Base-by-base conservation (phyloP, 2,329 filamentous ascomycete genomes). In the Botrytis fragariae region DNA sequence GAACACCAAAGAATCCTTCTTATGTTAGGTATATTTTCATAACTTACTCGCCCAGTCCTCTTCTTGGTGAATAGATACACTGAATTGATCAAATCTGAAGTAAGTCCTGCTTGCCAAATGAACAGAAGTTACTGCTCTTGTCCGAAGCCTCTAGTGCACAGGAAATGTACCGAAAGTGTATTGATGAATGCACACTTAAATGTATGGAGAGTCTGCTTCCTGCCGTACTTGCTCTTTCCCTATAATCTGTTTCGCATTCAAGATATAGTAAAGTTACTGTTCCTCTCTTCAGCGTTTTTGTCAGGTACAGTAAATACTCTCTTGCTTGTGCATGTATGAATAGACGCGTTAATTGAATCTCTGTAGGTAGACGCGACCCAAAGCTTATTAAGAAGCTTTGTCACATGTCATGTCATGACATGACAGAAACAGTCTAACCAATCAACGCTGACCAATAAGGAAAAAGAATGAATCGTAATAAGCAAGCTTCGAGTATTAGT, bases 271-370 rank as follows among this genome's bases (percentile, higher is more conserved):
- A n/a, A 39, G 8, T 1, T 20, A n/a, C 35, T 32, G 45, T 51
- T 37, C 22, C 22, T 10, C 9, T 67, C 22, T n/a, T 25, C 25
- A 18, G 22, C 51, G 14, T 14, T 51, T 29, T 18, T 16, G 35
- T 51, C 29, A 29, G n/a, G n/a, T 54, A 18, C 29, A 8, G 51
- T 29, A 12, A 54, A 6, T 35, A 10, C 42, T n/a, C n/a, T n/a
- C n/a, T 18, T 35, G 45, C 16, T 54, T 22, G 45, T 29, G 8
- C n/a, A 42, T 29, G 12, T n/a, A 14, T 29, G 37, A 42, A 54
- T 67, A 67, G 64, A 67, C 64, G 45, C 64, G 64, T 67, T 54
- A 54, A 54, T 29, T 29, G 64, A 39, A 54, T 65, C 4, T 67
- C 62, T 9, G 18, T 45, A n/a, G 35, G 20, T 61, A 44, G 67